A percentile compares a stretch with the other conserved stretches of the same genome.
phyloP scores from a whole-genome alignment of 2,329 filamentous ascomycete genomes.

The Arthroderma uncinatum region DNA sequence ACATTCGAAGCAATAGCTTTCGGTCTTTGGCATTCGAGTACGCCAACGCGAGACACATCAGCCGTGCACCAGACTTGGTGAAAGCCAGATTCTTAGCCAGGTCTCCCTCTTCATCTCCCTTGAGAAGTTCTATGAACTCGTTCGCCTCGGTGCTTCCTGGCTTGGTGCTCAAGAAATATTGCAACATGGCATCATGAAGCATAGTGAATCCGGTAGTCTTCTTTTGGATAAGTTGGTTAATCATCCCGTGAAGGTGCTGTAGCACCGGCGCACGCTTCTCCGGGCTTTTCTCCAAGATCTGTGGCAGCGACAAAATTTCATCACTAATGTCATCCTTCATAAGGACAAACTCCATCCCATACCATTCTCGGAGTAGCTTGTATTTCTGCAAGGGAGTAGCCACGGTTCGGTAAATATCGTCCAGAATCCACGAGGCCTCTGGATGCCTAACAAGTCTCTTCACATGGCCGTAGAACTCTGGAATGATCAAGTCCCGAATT shows the following conservation, averaged over 20 bases:
- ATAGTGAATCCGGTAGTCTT: slow-evolving; percentile 95
- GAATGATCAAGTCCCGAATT: slow-evolving; percentile 77
- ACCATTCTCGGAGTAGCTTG: slow-evolving; percentile 83
- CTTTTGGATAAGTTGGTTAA: slow-evolving; percentile 90
- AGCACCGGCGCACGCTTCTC: slow-evolving; percentile 83
- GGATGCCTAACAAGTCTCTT: slow-evolving; percentile 89
- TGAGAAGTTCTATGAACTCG: slow-evolving; percentile 81
- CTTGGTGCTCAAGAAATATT: slow-evolving; percentile 78
- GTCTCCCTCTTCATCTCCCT: slow-evolving; percentile 83
- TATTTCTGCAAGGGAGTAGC: slow-evolving; percentile 80
- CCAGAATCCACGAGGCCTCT: slow-evolving; percentile 93
- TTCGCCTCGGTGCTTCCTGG: slow-evolving; percentile 68
- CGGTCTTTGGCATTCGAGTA: slow-evolving; percentile 85
- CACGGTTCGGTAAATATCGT: slow-evolving; percentile 86
- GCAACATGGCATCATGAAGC: slow-evolving; percentile 94
- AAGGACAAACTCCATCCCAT: slow-evolving; percentile 82
- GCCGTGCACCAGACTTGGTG: slow-evolving; percentile 72
- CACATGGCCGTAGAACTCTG: slow-evolving; percentile 90
- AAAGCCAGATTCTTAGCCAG: slow-evolving; percentile 92
- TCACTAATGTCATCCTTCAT: slow-evolving; percentile 49
- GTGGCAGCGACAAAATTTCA: slow-evolving; percentile 40
- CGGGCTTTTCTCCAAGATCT: slow-evolving; percentile 64
- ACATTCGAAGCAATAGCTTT: slow-evolving; percentile 75
- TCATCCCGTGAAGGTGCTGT: slow-evolving; percentile 71
- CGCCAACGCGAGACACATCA: slow-evolving; percentile 72